phyloP scores from a whole-genome alignment of 768 basidiomycete genomes.

The Phlegmacium glaucopus region DNA sequence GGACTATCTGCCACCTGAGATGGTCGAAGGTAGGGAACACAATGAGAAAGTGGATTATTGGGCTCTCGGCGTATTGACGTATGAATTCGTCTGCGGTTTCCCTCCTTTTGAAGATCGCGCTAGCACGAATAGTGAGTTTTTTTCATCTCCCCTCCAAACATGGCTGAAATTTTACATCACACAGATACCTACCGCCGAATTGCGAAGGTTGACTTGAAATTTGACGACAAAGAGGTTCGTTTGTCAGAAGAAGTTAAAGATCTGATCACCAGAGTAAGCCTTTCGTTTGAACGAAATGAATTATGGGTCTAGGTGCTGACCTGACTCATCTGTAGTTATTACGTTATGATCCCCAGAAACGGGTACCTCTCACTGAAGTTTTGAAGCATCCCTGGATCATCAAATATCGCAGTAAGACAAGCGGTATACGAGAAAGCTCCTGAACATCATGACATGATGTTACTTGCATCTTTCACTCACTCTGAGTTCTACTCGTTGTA shows the following conservation, averaged over 20 bases:
- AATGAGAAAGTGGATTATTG: constrained; percentile 90
- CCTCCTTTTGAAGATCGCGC: constrained; percentile 80
- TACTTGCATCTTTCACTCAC: too few species aligned
- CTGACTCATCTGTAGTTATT: constrained; percentile 58
- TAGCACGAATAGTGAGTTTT: constrained; percentile 65
- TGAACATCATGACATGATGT: constrained; percentile 2
- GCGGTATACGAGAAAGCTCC: constrained; percentile 22
- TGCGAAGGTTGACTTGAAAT: constrained; percentile 75
- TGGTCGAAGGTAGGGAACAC: constrained; percentile 93
- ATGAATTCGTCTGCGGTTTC: constrained; percentile 87
- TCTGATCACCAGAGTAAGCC: constrained; percentile 52
- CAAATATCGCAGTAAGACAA: constrained; percentile 53
- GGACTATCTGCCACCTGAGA: constrained; percentile 97
- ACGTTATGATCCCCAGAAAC: constrained; percentile 73
- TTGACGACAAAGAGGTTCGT: constrained; percentile 38
- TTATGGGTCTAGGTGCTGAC: background rate
- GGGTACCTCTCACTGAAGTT: constrained; percentile 73
- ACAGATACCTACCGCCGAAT: constrained; percentile 90
- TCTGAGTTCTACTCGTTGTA: too few species aligned
- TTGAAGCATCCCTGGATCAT: constrained; percentile 85
- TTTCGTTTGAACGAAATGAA: background rate
- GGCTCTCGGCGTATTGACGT: constrained; percentile 96
- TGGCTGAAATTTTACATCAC: background rate
- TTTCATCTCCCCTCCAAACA: constrained; percentile 1
- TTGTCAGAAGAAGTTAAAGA: constrained; percentile 67